Evolutionary conservation across 208 protist genomes (phyloP).

Genomic region (Wallacemonas sp.): DNA sequence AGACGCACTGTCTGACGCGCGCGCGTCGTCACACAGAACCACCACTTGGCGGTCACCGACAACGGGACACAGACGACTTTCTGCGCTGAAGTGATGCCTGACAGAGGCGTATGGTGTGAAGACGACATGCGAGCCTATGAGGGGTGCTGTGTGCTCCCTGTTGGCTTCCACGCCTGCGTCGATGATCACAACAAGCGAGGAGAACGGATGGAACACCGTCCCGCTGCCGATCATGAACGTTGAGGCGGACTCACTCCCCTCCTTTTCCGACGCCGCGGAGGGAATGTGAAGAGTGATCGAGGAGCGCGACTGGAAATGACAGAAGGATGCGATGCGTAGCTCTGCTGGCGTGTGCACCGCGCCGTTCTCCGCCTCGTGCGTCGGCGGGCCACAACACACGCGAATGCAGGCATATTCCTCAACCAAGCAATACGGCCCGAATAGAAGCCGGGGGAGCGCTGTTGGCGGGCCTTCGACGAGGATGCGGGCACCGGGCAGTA

Average conservation of each 20-base stretch:
- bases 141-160: no score
- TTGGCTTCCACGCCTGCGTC: no score
- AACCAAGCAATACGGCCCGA: conserved; percentile 39
- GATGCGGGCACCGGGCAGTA: conserved; percentile 45
- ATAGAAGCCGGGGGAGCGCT: conserved; percentile 10
- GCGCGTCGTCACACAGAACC: neutral
- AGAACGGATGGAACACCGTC: conserved; percentile 32
- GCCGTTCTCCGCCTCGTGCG: neutral
- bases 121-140: no score
- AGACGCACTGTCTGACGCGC: neutral
- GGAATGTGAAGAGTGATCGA: conserved; percentile 4
- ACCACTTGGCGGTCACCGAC: conserved; percentile 3
- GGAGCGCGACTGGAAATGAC: conserved; percentile 50
- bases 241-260: neutral
- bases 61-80: no score
- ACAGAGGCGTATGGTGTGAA: no score
- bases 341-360: neutral
- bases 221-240: conserved; percentile 16
- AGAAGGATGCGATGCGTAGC: conserved; percentile 16
- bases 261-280: neutral
- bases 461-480: conserved; percentile 6
- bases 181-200: conserved; percentile 5
- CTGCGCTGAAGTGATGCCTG: no score
- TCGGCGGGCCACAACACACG: neutral
- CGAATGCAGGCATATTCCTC: conserved; percentile 39